Evolutionary conservation across 2,329 filamentous ascomycete species (phyloP).

Genomic region (Fusarium lyarnte): DNA sequence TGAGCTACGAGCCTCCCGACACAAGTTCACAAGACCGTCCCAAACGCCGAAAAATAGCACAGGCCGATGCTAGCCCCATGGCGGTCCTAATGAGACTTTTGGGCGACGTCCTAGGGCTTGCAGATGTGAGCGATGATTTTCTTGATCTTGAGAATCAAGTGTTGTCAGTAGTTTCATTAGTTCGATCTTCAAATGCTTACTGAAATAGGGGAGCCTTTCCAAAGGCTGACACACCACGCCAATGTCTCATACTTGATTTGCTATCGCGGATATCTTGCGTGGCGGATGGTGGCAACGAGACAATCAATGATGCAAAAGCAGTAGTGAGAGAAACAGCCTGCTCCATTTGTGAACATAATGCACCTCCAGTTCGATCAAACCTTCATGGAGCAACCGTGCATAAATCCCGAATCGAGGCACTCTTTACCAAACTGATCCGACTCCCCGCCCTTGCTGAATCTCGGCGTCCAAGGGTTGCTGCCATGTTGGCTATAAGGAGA

Average conservation of each 20-base stretch:
- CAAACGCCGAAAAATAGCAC: constrained; percentile 47
- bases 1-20: constrained; percentile 43
- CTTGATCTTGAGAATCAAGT: constrained; percentile 50
- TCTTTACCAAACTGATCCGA: constrained; percentile 59
- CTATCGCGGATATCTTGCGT: constrained; percentile 61
- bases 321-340: constrained; percentile 24
- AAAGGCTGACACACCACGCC: constrained; percentile 57
- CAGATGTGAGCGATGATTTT: constrained; percentile 36
- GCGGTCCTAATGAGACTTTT: constrained; percentile 35
- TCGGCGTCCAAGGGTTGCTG: constrained; percentile 71
- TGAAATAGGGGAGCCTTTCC: constrained; percentile 53
- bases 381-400: constrained; percentile 12
- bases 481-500: constrained; percentile 76
- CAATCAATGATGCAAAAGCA: neutral
- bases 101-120: constrained; percentile 45
- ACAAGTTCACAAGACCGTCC: constrained; percentile 19
- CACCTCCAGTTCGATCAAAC: neutral
- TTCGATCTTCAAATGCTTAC: constrained; percentile 30
- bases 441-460: constrained; percentile 60
- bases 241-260: constrained; percentile 62
- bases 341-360: constrained; percentile 41
- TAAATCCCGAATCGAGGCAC: constrained; percentile 53
- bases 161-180: constrained; percentile 55
- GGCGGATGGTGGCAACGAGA: constrained; percentile 8
- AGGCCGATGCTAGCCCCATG: constrained; percentile 30